phyloP scores from a whole-genome alignment of 768 basidiomycete genomes.

The Chalciporus piperatus region DNA sequence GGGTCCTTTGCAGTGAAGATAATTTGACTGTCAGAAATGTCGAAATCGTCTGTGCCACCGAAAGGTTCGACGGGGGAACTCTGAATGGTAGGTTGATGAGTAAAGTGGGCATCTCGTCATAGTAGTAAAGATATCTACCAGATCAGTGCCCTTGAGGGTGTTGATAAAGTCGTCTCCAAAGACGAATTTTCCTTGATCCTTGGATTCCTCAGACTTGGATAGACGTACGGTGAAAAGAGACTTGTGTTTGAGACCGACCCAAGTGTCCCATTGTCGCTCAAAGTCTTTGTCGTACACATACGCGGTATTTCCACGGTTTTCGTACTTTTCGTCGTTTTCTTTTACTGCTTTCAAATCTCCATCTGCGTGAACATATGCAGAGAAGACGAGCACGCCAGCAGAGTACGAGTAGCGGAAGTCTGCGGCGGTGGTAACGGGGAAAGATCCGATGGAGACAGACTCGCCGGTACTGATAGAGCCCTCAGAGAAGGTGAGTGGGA shows the following conservation, averaged over 20 bases:
- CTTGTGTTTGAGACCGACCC: constrained; percentile 68
- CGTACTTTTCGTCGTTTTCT: constrained; percentile 68
- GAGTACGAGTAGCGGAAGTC: constrained; percentile 66
- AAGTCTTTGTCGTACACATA: constrained; percentile 66
- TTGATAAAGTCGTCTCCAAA: constrained; percentile 54
- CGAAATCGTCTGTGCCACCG: constrained; percentile 80
- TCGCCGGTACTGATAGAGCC: constrained; percentile 35
- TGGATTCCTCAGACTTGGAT: no score
- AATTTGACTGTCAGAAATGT: constrained; percentile 64
- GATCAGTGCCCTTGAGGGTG: constrained; percentile 61
- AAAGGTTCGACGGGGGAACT: constrained; percentile 80
- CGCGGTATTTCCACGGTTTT: constrained; percentile 70
- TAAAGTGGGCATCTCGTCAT: neutral
- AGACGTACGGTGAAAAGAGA: constrained; percentile 73
- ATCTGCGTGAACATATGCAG: constrained; percentile 77
- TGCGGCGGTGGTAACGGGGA: constrained; percentile 63
- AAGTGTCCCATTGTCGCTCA: constrained; percentile 78
- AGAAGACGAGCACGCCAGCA: constrained; percentile 75
- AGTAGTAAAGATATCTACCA: constrained; percentile 45
- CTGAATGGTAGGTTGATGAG: constrained; percentile 32
- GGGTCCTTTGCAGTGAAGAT: constrained; percentile 89
- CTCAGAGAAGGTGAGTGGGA: constrained; percentile 49
- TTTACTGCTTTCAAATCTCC: constrained; percentile 66
- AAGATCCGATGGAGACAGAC: constrained; percentile 51
- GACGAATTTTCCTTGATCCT: constrained; percentile 48